Evolutionary conservation across 2,329 filamentous ascomycete species (phyloP), one percentile per base, ranked within the genome.

Genomic region (Xylariaceae sp.): DNA sequence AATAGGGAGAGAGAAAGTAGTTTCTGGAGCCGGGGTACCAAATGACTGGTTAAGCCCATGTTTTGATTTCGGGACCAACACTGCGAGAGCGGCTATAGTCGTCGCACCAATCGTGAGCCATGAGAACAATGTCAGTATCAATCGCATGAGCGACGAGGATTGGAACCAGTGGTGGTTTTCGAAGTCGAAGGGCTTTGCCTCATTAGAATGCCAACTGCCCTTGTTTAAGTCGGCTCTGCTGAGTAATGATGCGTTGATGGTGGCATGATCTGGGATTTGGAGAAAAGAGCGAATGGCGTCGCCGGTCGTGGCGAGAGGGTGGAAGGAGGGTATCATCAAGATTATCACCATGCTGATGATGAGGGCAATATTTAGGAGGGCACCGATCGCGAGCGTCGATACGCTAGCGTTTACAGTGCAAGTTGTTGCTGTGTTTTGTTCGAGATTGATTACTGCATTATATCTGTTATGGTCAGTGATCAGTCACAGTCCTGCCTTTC

Each of bases 361-460:
- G 7, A 58, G 50, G 6, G 53, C 49, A 22, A 62, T 42, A 35
- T 64, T 62, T 2, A 65, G 52, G 12, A 63, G 33, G 20, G 58
- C 58, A 3, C 69, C 60, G 17, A 67, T 57, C 37, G 67, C 67
- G 7, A 78, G 64, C 3, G 77, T 56, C 3, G 68, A 59, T 20
- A 66, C 66, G 59, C 70, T 75, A 35, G 75, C 59, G 44, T 60
- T 62, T 35, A 78, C 60, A 21, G 59, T 58, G 60, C 71, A 75
- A 2, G 62, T 61, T n/a, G 56, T 44, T 6, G 33, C 45, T 22
- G 47, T 44, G 32, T 64, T 60, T 37, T 66, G 64, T 10, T 67
- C 68, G 47, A 67, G 68, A 47, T 70, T 72, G 37, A 77, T 67
- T 63, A 76, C 57, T 48, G 73, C 66, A 71, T 77, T 76, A 70